These are phyloP conservation scores for Diddensiella transvaalensis DNA, from an alignment of 805 yeast genomes.

Conservation along the genomic window DNA sequence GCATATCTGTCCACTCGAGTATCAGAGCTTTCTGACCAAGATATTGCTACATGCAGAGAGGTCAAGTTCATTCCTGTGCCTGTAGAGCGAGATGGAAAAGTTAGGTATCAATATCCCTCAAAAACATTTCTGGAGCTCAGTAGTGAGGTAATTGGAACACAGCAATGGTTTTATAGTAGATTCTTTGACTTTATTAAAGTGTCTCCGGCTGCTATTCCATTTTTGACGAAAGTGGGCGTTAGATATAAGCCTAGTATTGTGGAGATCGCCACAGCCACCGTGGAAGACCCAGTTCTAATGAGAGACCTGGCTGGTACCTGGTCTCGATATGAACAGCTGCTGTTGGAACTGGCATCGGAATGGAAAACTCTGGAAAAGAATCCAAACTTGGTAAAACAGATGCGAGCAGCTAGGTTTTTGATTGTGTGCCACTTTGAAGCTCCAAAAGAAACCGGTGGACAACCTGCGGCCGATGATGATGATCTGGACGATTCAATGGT, in stretches of 20 bases:
- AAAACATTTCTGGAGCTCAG: slow-evolving; percentile 23
- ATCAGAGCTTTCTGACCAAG: slow-evolving; percentile 22
- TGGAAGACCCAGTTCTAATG: slow-evolving; percentile 26
- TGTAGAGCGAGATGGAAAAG: slow-evolving; percentile 7
- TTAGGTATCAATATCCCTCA: slow-evolving; percentile 23
- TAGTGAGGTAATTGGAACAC: slow-evolving; percentile 3
- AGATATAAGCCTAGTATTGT: slow-evolving; percentile 31
- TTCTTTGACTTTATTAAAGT: slow-evolving; percentile 29
- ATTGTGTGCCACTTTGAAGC: slow-evolving; percentile 25
- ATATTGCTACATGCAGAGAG: slow-evolving; percentile 18
- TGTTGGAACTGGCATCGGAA: slow-evolving; percentile 21
- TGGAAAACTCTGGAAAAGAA: slow-evolving; percentile 22
- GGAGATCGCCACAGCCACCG: slow-evolving; percentile 30
- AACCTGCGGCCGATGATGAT: slow-evolving; percentile 16
- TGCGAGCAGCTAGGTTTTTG: slow-evolving; percentile 31
- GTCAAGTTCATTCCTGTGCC: slow-evolving; percentile 30
- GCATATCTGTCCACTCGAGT: slow-evolving; percentile 28
- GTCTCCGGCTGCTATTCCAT: slow-evolving; percentile 28
- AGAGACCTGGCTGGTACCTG: slow-evolving; percentile 25
- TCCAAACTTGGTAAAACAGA: slow-evolving; percentile 18
- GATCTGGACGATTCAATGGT: slow-evolving; percentile 19
- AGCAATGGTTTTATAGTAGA: slow-evolving; percentile 18
- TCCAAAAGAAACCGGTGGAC: not conserved
- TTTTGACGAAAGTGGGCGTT: slow-evolving; percentile 33
- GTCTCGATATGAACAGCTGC: slow-evolving; percentile 25